phyloP scores from a whole-genome alignment of 139 green algal genomes.

The Chlamydomonas eustigma region DNA sequence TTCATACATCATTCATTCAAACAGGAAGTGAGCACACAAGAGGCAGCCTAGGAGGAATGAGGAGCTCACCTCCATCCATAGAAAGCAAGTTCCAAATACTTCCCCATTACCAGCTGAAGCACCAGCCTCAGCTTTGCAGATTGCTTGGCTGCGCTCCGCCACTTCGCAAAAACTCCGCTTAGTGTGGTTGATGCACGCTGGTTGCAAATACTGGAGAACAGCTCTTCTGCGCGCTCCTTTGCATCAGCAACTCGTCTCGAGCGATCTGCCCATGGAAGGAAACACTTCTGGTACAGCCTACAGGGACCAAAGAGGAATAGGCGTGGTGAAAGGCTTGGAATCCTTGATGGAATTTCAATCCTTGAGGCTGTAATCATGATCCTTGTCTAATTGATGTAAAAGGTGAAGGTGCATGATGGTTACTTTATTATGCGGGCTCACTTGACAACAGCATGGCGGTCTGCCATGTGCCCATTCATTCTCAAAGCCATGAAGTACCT shows the following conservation, averaged over 20 bases:
- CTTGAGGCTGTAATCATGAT: too few relatives aligned
- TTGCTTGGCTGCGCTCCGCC: not conserved
- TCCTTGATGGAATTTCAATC: too few relatives aligned
- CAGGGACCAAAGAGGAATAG: too few relatives aligned
- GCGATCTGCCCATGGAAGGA: too few relatives aligned
- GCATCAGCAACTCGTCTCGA: not conserved
- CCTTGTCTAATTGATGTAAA: too few relatives aligned
- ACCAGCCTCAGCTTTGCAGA: slow-evolving; percentile 19
- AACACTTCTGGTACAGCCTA: too few relatives aligned
- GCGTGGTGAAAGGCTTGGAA: too few relatives aligned
- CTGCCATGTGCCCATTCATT: not conserved
- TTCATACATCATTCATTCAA: too few relatives aligned
- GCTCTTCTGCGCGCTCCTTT: not conserved
- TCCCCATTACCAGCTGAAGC: slow-evolving; percentile 20
- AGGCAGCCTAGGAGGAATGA: too few relatives aligned
- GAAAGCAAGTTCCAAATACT: slow-evolving; percentile 20
- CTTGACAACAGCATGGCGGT: not conserved
- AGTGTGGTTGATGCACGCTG: not conserved
- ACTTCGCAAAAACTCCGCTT: slow-evolving; percentile 12
- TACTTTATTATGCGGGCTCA: too few relatives aligned
- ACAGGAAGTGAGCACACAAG: too few relatives aligned
- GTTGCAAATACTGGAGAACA: not conserved
- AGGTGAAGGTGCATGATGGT: too few relatives aligned
- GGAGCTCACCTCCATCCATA: slow-evolving; percentile 37
- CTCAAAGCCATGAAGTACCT: slow-evolving; percentile 2